Conservation (phyloP, 306 rosid genomes). For the Gastrolobium villosum region DNA sequence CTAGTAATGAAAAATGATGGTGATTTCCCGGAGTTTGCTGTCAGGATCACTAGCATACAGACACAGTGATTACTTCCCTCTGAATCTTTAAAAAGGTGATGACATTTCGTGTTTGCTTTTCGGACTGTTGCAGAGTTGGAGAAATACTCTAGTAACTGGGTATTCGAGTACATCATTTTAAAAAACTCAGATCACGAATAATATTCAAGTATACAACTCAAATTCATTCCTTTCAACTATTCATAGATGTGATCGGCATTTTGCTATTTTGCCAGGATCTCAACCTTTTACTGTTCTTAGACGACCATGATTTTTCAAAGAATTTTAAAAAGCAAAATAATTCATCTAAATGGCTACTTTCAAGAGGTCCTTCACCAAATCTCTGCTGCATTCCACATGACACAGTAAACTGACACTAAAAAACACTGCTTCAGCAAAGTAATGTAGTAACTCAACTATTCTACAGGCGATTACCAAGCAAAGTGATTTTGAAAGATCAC, state of each 20-base stretch:
- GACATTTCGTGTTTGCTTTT: background rate
- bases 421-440: background rate
- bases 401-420: background rate
- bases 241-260: background rate
- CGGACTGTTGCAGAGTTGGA: too few relatives aligned
- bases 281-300: background rate
- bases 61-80: constrained; percentile 27
- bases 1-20: constrained; percentile 9
- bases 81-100: constrained; percentile 4
- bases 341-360: constrained; percentile 15
- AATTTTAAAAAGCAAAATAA: constrained; percentile 4
- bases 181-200: too few relatives aligned
- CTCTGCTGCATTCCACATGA: background rate
- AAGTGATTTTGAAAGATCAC: background rate
- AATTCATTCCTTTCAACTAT: background rate
- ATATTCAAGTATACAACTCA: background rate
- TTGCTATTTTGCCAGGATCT: background rate
- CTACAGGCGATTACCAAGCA: background rate
- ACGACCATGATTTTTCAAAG: background rate
- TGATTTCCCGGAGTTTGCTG: constrained; percentile 7
- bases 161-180: too few relatives aligned
- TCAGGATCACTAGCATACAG: constrained; percentile 22
- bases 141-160: too few relatives aligned
- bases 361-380: constrained; percentile 6
- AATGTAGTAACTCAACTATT: background rate